These are phyloP conservation scores for Russula sp. DNA, from an alignment of 768 basidiomycete genomes.

Conservation along the genomic window DNA sequence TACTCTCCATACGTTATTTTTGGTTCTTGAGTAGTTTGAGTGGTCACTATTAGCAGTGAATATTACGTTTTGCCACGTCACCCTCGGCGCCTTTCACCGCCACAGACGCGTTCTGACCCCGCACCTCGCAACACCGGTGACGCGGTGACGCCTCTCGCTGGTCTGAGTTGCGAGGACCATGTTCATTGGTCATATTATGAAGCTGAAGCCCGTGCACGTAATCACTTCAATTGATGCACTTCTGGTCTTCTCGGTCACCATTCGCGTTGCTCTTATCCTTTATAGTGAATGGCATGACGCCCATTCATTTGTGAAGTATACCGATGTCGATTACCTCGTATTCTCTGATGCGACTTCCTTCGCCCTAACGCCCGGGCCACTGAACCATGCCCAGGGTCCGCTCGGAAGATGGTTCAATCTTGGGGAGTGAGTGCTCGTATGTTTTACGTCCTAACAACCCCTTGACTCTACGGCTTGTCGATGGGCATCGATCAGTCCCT, in stretches of 20 bases:
- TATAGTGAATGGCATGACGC: conserved; percentile 92
- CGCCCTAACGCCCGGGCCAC: conserved; percentile 42
- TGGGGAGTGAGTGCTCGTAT: conserved; percentile 63
- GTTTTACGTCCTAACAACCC: not conserved
- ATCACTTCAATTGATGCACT: conserved; percentile 44
- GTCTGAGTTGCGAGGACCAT: not conserved
- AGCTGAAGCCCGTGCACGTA: not conserved
- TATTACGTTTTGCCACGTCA: conserved; percentile 22
- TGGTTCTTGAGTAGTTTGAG: not conserved
- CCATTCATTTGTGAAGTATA: conserved; percentile 82
- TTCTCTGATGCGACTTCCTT: conserved; percentile 88
- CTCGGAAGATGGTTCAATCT: conserved; percentile 40
- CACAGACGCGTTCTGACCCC: not conserved
- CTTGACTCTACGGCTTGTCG: conserved; percentile 1
- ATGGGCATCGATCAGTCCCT: conserved; percentile 54
- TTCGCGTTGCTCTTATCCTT: conserved; percentile 66
- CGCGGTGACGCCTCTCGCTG: not conserved
- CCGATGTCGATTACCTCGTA: conserved; percentile 96
- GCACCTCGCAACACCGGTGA: not conserved
- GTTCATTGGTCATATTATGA: not conserved
- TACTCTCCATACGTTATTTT: not conserved
- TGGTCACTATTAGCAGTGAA: not conserved
- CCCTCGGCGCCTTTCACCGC: conserved; percentile 3
- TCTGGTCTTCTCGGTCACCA: conserved; percentile 45
- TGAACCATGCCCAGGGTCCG: conserved; percentile 58